Conservation (phyloP, 495 filamentous ascomycete genomes). For the Penicillium robsamsonii region DNA sequence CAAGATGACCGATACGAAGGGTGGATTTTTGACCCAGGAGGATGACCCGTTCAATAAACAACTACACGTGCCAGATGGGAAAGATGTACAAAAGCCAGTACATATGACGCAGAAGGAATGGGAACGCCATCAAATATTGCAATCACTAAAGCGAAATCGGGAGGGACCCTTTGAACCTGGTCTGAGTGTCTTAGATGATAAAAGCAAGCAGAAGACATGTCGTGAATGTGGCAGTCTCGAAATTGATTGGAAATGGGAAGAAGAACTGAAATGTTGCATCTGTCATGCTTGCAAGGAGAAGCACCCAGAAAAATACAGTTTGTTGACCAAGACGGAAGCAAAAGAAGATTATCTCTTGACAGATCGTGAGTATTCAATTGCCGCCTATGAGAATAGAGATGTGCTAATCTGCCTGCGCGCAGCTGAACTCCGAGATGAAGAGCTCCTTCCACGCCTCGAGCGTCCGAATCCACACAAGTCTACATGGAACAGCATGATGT, state of each 20-base stretch:
- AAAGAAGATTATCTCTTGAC: constrained; percentile 94
- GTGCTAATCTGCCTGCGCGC: constrained; percentile 4
- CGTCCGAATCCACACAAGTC: constrained; percentile 92
- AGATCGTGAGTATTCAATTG: constrained; percentile 60
- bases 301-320: constrained; percentile 82
- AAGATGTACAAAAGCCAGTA: constrained; percentile 67
- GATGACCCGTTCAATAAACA: constrained; percentile 89
- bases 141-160: constrained; percentile 66
- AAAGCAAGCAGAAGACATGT: constrained; percentile 67
- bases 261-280: constrained; percentile 67
- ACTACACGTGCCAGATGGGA: constrained; percentile 54
- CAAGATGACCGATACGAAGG: constrained; percentile 97
- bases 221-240: constrained; percentile 79
- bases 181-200: constrained; percentile 63
- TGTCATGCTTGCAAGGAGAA: constrained; percentile 84
- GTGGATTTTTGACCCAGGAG: constrained; percentile 80
- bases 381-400: background rate
- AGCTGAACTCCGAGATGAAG: constrained; percentile 83
- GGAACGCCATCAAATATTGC: constrained; percentile 74
- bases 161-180: constrained; percentile 85
- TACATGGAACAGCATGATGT: constrained; percentile 98
- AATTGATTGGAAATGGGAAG: constrained; percentile 94
- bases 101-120: constrained; percentile 92
- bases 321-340: constrained; percentile 95
- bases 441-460: constrained; percentile 81